Evolutionary conservation across 768 basidiomycete species (phyloP).

Genomic region (Stropharia rugosoannulata): DNA sequence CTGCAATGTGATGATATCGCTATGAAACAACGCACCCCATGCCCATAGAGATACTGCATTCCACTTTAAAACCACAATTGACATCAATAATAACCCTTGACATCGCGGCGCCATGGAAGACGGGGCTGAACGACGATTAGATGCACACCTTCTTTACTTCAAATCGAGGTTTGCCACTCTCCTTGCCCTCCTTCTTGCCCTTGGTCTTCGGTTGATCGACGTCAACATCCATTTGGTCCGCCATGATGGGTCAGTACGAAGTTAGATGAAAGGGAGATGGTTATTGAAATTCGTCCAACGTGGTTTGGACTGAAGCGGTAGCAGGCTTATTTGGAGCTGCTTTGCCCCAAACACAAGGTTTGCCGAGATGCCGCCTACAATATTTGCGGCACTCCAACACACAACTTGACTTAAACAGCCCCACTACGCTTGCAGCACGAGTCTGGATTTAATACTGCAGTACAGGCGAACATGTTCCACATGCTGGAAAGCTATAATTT

Average conservation of each 20-base stretch:
- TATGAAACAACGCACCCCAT: slow-evolving; percentile 63
- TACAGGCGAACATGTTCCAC: no score
- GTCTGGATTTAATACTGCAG: no score
- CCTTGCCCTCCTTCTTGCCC: slow-evolving; percentile 55
- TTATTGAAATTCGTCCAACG: background rate
- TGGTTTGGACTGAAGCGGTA: no score
- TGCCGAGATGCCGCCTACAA: no score
- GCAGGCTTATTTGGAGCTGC: no score
- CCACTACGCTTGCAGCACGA: no score
- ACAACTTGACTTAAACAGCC: no score
- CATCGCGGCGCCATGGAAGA: background rate
- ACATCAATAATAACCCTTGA: background rate
- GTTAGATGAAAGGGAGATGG: background rate
- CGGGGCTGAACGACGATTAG: background rate
- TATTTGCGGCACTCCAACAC: no score
- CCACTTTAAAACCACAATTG: slow-evolving; percentile 62
- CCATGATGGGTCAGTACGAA: background rate
- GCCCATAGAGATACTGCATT: slow-evolving; percentile 99
- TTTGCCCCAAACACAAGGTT: no score
- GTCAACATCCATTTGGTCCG: slow-evolving; percentile 60
- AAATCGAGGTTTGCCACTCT: slow-evolving; percentile 75
- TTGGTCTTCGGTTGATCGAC: slow-evolving; percentile 38
- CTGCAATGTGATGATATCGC: slow-evolving; percentile 5
- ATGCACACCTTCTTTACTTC: slow-evolving; percentile 95
- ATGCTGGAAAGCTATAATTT: no score